Base-by-base conservation (phyloP, 2,329 filamentous ascomycete genomes). In the Talaromyces sp. region DNA sequence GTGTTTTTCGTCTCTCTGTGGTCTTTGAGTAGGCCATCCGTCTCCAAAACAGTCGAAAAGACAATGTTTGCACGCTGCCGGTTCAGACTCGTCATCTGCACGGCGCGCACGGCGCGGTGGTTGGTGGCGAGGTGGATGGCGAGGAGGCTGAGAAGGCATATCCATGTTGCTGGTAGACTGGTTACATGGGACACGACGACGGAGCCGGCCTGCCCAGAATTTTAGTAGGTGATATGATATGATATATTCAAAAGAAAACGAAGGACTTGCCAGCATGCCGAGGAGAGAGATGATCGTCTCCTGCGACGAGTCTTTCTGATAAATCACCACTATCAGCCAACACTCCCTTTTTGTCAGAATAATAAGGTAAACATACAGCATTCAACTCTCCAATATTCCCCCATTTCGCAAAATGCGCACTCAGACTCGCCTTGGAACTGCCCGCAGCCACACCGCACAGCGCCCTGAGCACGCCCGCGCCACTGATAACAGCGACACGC, bases 361-460 rank as follows among this genome's bases (percentile, higher is more conserved):
- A 17, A 52, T 24, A 46, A 17, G 5, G 35, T 50, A 38, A 7
- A 79, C n/a, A n/a, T 82, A 70, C 69, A 85, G 93, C 92, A 76
- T 97, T 97, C 60, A 99, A 81, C 74, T 97, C 93, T 1, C 91
- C 93, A 51, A 97, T 77, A 72, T 97, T 97, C 41, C 91, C 90
- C 70, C 87, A 86, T 65, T 82, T 85, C 9, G 93, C 92, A 79
- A 99, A 97, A 75, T 99, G 94, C 11, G 91, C 89, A 70, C 90
- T 94, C 66, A 99, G 77, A 63, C 89, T 92, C 1, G 93, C 93
- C 75, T 97, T 97, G 64, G 90, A 89, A 58, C 91, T 92, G 12
- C 90, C 91, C 0, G 91, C 93, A 0, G 93, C 90, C 5, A 97
- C 92, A 27, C 93, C 94, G 70, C 94, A 97, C 0, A 97, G 77